These are phyloP conservation scores for Solanum rostratum DNA, from an alignment of 257 asterid species.

Conservation along the genomic window DNA sequence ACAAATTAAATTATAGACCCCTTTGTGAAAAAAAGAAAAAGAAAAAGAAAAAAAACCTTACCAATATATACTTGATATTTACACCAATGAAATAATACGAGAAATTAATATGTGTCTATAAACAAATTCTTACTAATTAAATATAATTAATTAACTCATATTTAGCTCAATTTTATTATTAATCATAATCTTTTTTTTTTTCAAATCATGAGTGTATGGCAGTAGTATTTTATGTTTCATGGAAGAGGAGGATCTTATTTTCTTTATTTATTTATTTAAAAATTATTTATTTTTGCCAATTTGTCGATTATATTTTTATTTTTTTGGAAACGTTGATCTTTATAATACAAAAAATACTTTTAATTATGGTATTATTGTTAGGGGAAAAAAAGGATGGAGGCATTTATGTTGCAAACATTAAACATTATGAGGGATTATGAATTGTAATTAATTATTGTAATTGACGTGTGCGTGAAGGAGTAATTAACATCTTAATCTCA, in stretches of 20 bases:
- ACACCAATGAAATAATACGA: neutral
- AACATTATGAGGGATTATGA: neutral
- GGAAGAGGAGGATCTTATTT: neutral
- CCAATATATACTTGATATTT: neutral
- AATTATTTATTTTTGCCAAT: neutral
- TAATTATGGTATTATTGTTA: neutral
- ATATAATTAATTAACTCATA: neutral
- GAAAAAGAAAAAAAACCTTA: neutral
- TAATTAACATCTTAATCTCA: neutral
- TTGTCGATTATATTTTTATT: neutral
- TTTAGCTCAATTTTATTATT: too few relatives aligned
- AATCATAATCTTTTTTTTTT: neutral
- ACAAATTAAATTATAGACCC: too few relatives aligned
- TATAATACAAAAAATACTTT: neutral
- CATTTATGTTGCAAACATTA: neutral
- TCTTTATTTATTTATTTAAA: neutral
- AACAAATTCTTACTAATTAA: neutral
- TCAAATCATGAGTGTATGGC: neutral
- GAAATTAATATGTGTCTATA: neutral
- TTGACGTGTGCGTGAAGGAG: neutral
- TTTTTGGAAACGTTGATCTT: neutral
- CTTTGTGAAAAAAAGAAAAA: too few relatives aligned
- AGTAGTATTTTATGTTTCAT: neutral
- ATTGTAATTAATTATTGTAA: neutral
- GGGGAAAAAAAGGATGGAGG: neutral